Evolutionary conservation across 306 rosid genomes (phyloP), one percentile per base, ranked within the genome.

Genomic region (Gillenia trifoliata): DNA sequence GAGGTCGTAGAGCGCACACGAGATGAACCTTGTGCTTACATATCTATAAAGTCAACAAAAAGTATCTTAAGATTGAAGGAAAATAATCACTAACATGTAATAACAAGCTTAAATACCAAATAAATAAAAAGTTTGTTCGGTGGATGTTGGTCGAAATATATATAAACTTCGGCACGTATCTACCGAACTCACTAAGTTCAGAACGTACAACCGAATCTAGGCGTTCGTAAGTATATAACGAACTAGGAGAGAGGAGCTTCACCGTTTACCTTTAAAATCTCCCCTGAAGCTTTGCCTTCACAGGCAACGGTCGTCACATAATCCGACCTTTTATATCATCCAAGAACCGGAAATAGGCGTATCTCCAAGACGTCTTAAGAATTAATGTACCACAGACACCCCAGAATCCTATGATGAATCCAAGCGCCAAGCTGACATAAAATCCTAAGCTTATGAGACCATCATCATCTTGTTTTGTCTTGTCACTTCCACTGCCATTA

Each of bases 331-430:
- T 23, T 4, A 15, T 31, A 23, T 31, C n/a, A 26, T 31, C 40
- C 3, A 67, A 0, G 33, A 16, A 54, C 1, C 2, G 25, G 11
- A 79, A 79, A 75, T 74, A 79, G 11, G 74, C 66, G 12, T 13
- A 8, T 36, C 77, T 78, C 86, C 86, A 79, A 3, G 81, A 67
- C 12, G 70, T 55, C 11, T 43, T 81, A 0, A 81, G 41, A 11
- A 75, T 2, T 16, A 78, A 57, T 4, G 77, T 8, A 4, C 78
- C 47, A 40, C 41, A 78, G 5, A 71, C 62, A 11, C 85, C 81
- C 79, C 83, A 77, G 19, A 78, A 84, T 13, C 76, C 87, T 11
- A 75, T 30, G 54, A 66, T 23, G 36, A 77, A 84, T 61, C 83
- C 85, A 30, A 80, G 10, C 34, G 20, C 85, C 11, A 78, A 5